These are phyloP conservation scores for Tephrocybe sp. DNA, from an alignment of 768 basidiomycete genomes.

Conservation along the genomic window DNA sequence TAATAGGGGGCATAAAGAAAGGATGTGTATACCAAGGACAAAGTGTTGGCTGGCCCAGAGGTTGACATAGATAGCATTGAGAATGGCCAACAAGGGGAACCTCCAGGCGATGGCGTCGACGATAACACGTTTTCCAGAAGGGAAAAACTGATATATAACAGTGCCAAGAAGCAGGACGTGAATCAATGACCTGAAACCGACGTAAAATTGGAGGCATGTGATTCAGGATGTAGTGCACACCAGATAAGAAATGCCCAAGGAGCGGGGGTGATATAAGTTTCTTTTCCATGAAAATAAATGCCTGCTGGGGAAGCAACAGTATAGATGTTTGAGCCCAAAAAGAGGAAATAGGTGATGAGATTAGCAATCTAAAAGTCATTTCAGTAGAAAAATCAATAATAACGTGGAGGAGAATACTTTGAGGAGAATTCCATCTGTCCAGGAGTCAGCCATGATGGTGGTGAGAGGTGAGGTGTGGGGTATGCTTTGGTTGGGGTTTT, in stretches of 20 bases:
- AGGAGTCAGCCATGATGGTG: slow-evolving; percentile 54
- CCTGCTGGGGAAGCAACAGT: slow-evolving; percentile 73
- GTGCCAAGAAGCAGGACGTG: slow-evolving; percentile 90
- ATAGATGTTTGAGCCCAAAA: slow-evolving; percentile 91
- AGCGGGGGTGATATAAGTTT: slow-evolving; percentile 94
- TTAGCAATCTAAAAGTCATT: slow-evolving; percentile 56
- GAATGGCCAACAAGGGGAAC: slow-evolving; percentile 81
- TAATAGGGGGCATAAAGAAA: slow-evolving; percentile 6
- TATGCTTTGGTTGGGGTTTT: not conserved
- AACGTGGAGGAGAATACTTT: slow-evolving; percentile 41
- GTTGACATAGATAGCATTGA: slow-evolving; percentile 89
- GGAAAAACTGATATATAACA: slow-evolving; percentile 87
- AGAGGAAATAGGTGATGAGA: slow-evolving; percentile 77
- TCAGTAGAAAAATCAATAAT: not conserved
- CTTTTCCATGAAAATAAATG: slow-evolving; percentile 70
- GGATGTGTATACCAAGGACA: slow-evolving; percentile 43
- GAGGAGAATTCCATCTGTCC: slow-evolving; percentile 81
- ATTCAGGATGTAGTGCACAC: slow-evolving; percentile 34
- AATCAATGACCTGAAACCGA: slow-evolving; percentile 66
- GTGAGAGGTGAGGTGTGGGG: slow-evolving; percentile 10
- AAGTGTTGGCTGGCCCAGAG: slow-evolving; percentile 81
- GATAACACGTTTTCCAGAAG: slow-evolving; percentile 69
- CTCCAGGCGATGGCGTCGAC: slow-evolving; percentile 91
- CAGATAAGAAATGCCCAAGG: slow-evolving; percentile 92
- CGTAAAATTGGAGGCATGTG: slow-evolving; percentile 15